Percentiles rank a stretch among this genome's conserved stretches.
These are phyloP conservation scores for Dendrobium catenatum DNA, from an alignment of 106 monocot species.

Conservation along the genomic window DNA sequence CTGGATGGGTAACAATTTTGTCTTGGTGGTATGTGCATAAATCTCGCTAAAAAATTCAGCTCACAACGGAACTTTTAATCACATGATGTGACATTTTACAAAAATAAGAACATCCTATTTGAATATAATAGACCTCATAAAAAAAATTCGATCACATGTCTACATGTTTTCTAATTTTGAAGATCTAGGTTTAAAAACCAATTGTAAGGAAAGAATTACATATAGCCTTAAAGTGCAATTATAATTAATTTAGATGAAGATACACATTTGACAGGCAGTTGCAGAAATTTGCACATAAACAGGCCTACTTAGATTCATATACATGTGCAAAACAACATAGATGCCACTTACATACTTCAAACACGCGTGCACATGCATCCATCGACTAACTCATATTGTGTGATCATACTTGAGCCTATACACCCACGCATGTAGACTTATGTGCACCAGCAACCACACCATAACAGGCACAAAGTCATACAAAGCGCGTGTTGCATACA, in stretches of 20 bases:
- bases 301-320: background rate
- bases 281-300: background rate
- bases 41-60: too few relatives aligned
- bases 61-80: background rate
- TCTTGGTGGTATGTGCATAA: too few relatives aligned
- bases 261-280: background rate
- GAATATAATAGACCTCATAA: background rate
- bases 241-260: background rate
- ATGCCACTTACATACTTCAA: background rate
- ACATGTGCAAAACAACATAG: background rate
- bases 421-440: background rate
- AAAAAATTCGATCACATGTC: background rate
- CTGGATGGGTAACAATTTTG: too few relatives aligned
- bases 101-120: background rate
- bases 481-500: background rate
- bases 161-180: background rate
- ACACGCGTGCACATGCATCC: background rate
- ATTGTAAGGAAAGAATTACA: background rate
- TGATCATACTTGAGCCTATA: background rate
- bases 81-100: background rate
- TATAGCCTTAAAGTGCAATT: background rate
- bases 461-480: background rate
- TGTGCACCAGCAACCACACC: background rate
- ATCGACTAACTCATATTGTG: background rate
- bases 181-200: background rate